Evolutionary conservation across 805 yeast genomes (phyloP).

Genomic region (Metschnikowia lochheadii): DNA sequence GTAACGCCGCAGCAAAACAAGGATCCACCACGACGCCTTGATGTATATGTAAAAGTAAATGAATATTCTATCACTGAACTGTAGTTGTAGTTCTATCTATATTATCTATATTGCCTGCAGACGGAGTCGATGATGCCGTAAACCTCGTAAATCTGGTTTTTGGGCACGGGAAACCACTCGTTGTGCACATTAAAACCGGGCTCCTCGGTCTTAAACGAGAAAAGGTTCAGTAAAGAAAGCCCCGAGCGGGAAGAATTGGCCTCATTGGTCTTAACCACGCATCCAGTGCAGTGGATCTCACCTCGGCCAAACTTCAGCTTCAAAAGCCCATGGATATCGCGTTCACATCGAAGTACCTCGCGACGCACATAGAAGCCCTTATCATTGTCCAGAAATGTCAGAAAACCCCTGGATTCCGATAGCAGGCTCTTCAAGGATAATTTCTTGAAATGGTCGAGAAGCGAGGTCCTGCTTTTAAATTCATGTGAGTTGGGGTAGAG

Average conservation of each 20-base stretch:
- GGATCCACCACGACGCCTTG: background rate
- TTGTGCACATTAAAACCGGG: conserved; percentile 37
- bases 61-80: background rate
- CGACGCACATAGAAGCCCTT: conserved; percentile 34
- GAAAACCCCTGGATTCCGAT: conserved; percentile 2
- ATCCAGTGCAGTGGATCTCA: conserved; percentile 45
- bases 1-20: background rate
- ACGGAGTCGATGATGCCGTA: conserved; percentile 14
- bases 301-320: conserved; percentile 44
- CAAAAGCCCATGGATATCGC: conserved; percentile 37
- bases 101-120: conserved; percentile 8
- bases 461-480: conserved; percentile 3
- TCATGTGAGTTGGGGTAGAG: conserved; percentile 29
- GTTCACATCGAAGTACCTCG: conserved; percentile 37
- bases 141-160: conserved; percentile 19
- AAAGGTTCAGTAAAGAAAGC: background rate
- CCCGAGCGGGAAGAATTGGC: background rate
- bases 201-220: conserved; percentile 1
- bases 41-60: conserved; percentile 3
- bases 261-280: conserved; percentile 19
- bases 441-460: conserved; percentile 6
- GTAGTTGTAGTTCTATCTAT: too few species aligned
- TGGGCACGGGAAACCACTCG: conserved; percentile 57
- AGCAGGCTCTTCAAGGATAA: conserved; percentile 7
- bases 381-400: conserved; percentile 19